phyloP scores from a whole-genome alignment of 2,329 filamentous ascomycete species.

The Epichloe typhina region DNA sequence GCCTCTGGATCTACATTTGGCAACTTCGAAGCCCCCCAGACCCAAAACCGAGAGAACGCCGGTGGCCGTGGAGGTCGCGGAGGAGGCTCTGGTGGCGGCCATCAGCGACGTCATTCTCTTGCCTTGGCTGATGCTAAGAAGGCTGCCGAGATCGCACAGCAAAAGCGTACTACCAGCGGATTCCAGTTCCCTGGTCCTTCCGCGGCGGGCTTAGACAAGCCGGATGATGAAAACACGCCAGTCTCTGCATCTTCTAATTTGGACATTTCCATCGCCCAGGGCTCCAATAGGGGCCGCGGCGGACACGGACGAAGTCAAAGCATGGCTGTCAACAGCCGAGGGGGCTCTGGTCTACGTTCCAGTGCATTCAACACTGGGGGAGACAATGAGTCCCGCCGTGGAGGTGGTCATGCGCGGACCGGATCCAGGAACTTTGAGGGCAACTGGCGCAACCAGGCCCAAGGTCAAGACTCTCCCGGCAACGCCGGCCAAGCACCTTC shows the following conservation, averaged over 20 bases:
- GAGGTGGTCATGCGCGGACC: constrained; percentile 68
- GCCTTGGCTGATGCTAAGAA: constrained; percentile 94
- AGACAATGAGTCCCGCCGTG: constrained; percentile 54
- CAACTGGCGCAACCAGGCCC: constrained; percentile 81
- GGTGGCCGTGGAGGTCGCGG: constrained; percentile 53
- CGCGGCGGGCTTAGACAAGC: constrained; percentile 48
- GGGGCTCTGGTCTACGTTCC: constrained; percentile 58
- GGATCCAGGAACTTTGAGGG: constrained; percentile 91
- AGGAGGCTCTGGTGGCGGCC: constrained; percentile 55
- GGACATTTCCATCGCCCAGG: constrained; percentile 24
- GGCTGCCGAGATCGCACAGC: constrained; percentile 89
- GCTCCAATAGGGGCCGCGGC: constrained; percentile 40
- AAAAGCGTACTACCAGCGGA: constrained; percentile 84
- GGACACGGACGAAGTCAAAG: constrained; percentile 74
- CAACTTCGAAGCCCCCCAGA: constrained; percentile 54
- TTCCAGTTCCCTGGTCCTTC: constrained; percentile 87
- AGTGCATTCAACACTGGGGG: constrained; percentile 41
- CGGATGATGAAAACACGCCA: constrained; percentile 34
- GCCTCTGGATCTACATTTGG: constrained; percentile 67
- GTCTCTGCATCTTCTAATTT: constrained; percentile 15
- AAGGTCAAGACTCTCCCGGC: constrained; percentile 45
- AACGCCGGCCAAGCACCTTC: constrained; percentile 44
- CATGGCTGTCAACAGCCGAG: constrained; percentile 65
- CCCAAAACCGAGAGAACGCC: constrained; percentile 22
- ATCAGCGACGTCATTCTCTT: constrained; percentile 87